These are phyloP conservation scores for Triticum monococcum DNA, from an alignment of 176 grass and related monocot genomes.

Conservation along the genomic window DNA sequence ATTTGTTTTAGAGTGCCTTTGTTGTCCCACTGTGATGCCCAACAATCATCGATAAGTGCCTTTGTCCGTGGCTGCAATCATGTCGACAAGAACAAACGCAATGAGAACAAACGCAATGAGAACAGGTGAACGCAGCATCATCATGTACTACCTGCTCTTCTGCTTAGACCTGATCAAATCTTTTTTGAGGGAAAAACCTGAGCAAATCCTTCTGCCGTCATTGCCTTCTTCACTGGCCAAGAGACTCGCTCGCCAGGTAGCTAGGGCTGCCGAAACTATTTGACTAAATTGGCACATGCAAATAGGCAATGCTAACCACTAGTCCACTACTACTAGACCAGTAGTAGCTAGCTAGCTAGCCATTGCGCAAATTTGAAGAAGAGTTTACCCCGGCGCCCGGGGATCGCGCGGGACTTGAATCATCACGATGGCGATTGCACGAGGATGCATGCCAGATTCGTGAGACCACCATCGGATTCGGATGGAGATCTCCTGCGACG, in stretches of 20 bases:
- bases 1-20: neutral
- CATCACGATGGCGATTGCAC: too few species aligned
- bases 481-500: too few species aligned
- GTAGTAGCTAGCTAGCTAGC: neutral
- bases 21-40: neutral
- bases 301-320: too few species aligned
- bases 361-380: neutral
- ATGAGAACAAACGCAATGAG: neutral
- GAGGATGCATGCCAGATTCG: too few species aligned
- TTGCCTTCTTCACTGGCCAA: slow-evolving; percentile 13
- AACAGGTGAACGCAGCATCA: neutral
- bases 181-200: neutral
- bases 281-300: neutral
- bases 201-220: neutral
- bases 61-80: slow-evolving; percentile 16
- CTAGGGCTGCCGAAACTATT: neutral
- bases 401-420: neutral
- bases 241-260: neutral
- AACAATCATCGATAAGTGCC: neutral
- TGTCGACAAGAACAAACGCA: neutral
- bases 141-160: neutral
- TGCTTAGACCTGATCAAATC: neutral
- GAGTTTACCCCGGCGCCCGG: neutral
- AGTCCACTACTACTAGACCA: too few species aligned
- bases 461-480: too few species aligned